Evolutionary conservation across 129 eudicot genomes (phyloP).

Genomic region (Helianthus tuberosus): DNA sequence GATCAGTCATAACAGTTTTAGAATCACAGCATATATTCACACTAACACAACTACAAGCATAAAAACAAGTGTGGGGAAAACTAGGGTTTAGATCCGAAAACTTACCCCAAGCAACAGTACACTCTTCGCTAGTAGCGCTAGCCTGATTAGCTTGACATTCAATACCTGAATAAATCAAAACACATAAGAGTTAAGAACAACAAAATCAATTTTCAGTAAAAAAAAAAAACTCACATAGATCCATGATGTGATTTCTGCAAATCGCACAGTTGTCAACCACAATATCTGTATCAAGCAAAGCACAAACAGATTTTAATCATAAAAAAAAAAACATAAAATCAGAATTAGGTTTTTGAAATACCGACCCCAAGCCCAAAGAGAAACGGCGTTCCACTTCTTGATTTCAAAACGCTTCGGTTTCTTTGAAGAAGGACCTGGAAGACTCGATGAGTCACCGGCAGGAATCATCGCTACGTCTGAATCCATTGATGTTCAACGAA

Average conservation of each 20-base stretch:
- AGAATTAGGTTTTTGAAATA: conserved; percentile 25
- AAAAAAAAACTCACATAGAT: conserved; percentile 48
- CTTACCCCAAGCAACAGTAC: conserved; percentile 95
- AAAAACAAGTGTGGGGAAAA: background rate
- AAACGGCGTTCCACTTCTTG: conserved; percentile 69
- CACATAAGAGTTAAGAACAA: conserved; percentile 8
- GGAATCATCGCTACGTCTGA: conserved; percentile 69
- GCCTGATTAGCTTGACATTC: conserved; percentile 90
- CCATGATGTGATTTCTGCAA: conserved; percentile 81
- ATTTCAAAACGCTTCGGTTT: conserved; percentile 60
- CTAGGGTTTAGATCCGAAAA: conserved; percentile 5
- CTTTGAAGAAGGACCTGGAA: conserved; percentile 45
- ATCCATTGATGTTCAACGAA: conserved; percentile 29
- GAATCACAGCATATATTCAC: background rate
- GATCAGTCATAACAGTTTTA: background rate
- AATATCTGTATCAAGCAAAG: conserved; percentile 34
- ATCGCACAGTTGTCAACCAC: conserved; percentile 48
- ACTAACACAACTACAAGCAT: background rate
- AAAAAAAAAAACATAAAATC: background rate
- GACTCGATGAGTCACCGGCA: conserved; percentile 59
- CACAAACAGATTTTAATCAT: background rate
- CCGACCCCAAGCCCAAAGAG: conserved; percentile 77
- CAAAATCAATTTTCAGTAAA: background rate
- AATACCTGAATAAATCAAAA: conserved; percentile 47
- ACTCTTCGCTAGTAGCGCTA: conserved; percentile 88